Percentiles rank a stretch among this genome's conserved stretches.
Evolutionary conservation across 2,329 filamentous ascomycete species (phyloP).

Genomic region (Clarireedia homoeocarpa): DNA sequence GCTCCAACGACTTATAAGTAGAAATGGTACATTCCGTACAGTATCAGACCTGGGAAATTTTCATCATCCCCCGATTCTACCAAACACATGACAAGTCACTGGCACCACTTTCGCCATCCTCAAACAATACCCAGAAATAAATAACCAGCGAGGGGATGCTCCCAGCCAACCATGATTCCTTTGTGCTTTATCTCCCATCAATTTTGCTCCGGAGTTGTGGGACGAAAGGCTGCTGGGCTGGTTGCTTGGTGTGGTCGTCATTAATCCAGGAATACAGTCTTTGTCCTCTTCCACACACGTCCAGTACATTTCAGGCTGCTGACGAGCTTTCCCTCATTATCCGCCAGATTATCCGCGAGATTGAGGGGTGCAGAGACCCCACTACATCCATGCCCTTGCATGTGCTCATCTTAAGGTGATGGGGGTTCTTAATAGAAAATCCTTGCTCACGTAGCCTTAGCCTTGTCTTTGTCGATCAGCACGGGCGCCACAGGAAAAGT

Average conservation of each 20-base stretch:
- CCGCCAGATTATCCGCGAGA: conserved; percentile 12
- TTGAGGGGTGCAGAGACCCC: conserved; percentile 10
- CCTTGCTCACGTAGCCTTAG: background rate
- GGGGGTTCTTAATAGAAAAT: conserved; percentile 6
- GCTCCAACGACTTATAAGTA: background rate
- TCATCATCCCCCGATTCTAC: background rate
- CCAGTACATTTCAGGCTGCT: conserved; percentile 5
- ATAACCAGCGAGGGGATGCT: conserved; percentile 1
- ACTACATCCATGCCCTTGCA: conserved; percentile 9
- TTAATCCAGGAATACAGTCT: background rate
- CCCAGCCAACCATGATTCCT: conserved; percentile 1
- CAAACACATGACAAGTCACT: conserved; percentile 4
- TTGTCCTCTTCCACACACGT: background rate
- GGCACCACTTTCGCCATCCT: conserved; percentile 2
- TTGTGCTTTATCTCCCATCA: background rate
- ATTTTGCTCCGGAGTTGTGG: conserved; percentile 2
- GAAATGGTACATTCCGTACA: background rate
- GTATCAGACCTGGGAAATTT: background rate
- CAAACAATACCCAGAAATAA: conserved; percentile 8
- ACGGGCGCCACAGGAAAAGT: conserved; percentile 10
- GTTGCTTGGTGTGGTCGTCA: conserved; percentile 1
- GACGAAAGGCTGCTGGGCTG: background rate
- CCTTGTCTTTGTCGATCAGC: conserved; percentile 8
- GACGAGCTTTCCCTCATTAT: conserved; percentile 7
- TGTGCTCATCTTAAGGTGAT: conserved; percentile 10